A percentile compares a stretch with the other conserved stretches of the same genome.
These are phyloP conservation scores for Aspergillus vadensis DNA, from an alignment of 2,329 filamentous ascomycete genomes.

Conservation along the genomic window DNA sequence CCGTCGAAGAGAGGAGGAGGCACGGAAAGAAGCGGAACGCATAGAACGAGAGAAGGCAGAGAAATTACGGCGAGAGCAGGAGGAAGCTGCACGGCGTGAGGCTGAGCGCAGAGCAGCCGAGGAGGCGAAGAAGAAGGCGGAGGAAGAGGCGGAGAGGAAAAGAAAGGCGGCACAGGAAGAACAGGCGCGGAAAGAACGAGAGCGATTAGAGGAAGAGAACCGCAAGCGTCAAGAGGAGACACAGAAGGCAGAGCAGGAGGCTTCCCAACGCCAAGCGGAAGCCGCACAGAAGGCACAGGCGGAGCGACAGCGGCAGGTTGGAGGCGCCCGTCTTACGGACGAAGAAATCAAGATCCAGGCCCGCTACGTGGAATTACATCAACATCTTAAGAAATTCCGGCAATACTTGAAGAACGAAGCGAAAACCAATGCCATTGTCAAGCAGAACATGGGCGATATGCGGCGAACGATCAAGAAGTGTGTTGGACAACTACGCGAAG, in stretches of 20 bases:
- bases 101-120: slow-evolving; percentile 49
- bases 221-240: slow-evolving; percentile 36
- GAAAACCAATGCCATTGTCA: slow-evolving; percentile 60
- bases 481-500: slow-evolving; percentile 69
- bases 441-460: slow-evolving; percentile 69
- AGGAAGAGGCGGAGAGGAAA: slow-evolving; percentile 37
- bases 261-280: slow-evolving; percentile 27
- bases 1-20: slow-evolving; percentile 39
- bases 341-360: slow-evolving; percentile 48
- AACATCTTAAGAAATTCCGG: slow-evolving; percentile 64
- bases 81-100: slow-evolving; percentile 43
- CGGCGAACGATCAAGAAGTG: slow-evolving; percentile 70
- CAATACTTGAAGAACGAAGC: slow-evolving; percentile 57
- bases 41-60: slow-evolving; percentile 38
- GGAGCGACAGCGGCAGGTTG: slow-evolving; percentile 33
- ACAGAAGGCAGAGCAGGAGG: slow-evolving; percentile 33
- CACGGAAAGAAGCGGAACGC: slow-evolving; percentile 37
- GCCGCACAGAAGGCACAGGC: slow-evolving; percentile 32
- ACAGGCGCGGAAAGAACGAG: slow-evolving; percentile 36
- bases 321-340: slow-evolving; percentile 31
- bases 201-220: slow-evolving; percentile 35
- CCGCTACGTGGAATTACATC: slow-evolving; percentile 62
- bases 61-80: slow-evolving; percentile 33
- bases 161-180: slow-evolving; percentile 43
- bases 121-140: slow-evolving; percentile 34